Percentiles rank a stretch among this genome's conserved stretches.
These are phyloP conservation scores for Aquilaria yunnanensis DNA, from an alignment of 345 rosid genomes.

Conservation along the genomic window DNA sequence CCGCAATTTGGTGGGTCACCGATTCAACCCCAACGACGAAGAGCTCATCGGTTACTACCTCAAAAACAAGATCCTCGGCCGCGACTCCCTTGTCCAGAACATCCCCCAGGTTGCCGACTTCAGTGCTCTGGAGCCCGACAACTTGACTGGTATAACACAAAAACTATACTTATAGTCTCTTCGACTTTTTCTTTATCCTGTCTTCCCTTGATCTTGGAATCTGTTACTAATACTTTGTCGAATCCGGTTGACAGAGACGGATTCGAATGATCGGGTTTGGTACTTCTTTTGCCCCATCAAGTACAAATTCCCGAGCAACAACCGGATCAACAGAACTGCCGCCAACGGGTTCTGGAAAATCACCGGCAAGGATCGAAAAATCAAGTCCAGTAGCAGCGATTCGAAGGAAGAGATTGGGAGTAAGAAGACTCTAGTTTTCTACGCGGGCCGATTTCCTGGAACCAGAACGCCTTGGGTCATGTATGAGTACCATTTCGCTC, in stretches of 20 bases:
- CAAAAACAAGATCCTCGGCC: constrained; percentile 21
- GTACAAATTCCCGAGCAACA: constrained; percentile 20
- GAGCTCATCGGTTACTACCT: constrained; percentile 32
- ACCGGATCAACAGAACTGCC: constrained; percentile 19
- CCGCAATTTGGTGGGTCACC: constrained; percentile 14
- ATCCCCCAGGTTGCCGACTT: constrained; percentile 32
- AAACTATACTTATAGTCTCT: neutral
- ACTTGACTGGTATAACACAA: constrained; percentile 24
- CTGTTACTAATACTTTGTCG: too few relatives aligned
- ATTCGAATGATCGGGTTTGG: constrained; percentile 25
- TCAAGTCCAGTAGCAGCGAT: constrained; percentile 9
- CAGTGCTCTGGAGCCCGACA: constrained; percentile 39
- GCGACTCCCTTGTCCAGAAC: neutral
- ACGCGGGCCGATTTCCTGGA: constrained; percentile 11
- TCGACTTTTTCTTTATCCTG: neutral
- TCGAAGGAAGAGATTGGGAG: constrained; percentile 20
- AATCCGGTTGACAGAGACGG: too few relatives aligned
- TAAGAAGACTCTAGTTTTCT: constrained; percentile 37
- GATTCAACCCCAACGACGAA: constrained; percentile 42
- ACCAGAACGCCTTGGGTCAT: constrained; percentile 10
- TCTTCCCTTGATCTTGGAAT: neutral
- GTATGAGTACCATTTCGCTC: neutral
- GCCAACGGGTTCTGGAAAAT: constrained; percentile 47
- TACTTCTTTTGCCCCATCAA: constrained; percentile 30
- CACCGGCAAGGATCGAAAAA: constrained; percentile 23